Conservation (phyloP, 2,329 filamentous ascomycete genomes). For the Peltaster fructicola region DNA sequence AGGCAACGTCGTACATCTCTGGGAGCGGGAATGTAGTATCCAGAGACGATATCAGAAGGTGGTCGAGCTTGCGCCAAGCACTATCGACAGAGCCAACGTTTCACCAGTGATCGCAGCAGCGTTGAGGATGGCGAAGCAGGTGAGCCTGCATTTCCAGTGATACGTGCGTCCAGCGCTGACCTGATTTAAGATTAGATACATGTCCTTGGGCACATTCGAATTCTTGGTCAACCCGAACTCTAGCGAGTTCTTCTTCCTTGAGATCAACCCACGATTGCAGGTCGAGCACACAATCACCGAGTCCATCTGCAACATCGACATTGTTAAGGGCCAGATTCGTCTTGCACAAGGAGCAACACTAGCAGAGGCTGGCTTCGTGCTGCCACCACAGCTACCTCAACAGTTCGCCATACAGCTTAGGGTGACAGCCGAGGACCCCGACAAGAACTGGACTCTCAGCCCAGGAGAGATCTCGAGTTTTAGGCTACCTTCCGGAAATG, state of each 20-base stretch:
- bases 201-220: conserved; percentile 46
- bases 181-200: conserved; percentile 31
- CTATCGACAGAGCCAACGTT: conserved; percentile 31
- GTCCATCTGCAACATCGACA: conserved; percentile 33
- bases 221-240: conserved; percentile 38
- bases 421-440: conserved; percentile 39
- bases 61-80: conserved; percentile 40
- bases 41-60: conserved; percentile 45
- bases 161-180: conserved; percentile 1
- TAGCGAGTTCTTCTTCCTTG: conserved; percentile 38
- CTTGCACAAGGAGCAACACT: conserved; percentile 34
- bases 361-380: conserved; percentile 12
- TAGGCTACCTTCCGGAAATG: conserved; percentile 38
- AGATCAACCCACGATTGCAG: conserved; percentile 43
- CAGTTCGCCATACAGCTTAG: conserved; percentile 37
- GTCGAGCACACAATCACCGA: conserved; percentile 47
- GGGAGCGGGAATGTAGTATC: conserved; percentile 44
- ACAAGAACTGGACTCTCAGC: conserved; percentile 36
- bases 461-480: conserved; percentile 42
- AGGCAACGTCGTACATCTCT: conserved; percentile 36
- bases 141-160: conserved; percentile 10
- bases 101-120: conserved; percentile 35
- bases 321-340: conserved; percentile 37
- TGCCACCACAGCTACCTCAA: conserved; percentile 21
- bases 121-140: conserved; percentile 31